Percentiles rank a stretch among this genome's conserved stretches.
Conservation (phyloP, 2,329 filamentous ascomycete genomes). For the Colletotrichum sp. region DNA sequence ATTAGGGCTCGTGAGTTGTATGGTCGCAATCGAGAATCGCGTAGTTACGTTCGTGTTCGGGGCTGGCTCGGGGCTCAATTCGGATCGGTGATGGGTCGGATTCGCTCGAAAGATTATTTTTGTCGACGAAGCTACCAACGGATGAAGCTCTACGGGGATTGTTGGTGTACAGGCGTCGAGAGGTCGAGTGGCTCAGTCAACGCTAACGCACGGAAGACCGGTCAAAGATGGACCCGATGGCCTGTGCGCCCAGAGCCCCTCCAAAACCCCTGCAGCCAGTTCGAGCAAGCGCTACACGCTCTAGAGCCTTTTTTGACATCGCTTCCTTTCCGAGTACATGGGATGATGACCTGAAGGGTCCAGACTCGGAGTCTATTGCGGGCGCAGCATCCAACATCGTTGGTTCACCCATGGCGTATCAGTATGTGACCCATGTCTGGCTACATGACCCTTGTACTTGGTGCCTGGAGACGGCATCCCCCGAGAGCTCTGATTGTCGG, state of each 20-base stretch:
- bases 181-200: slow-evolving; percentile 8
- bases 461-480: background rate
- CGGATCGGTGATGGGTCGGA: slow-evolving; percentile 18
- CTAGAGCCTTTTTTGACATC: slow-evolving; percentile 19
- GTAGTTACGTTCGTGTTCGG: slow-evolving; percentile 20
- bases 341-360: slow-evolving; percentile 11
- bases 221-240: slow-evolving; percentile 25
- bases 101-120: slow-evolving; percentile 10
- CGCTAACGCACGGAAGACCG: slow-evolving; percentile 20
- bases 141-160: slow-evolving; percentile 18
- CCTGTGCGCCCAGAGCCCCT: slow-evolving; percentile 12
- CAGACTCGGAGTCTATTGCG: background rate
- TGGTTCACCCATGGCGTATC: background rate
- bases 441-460: background rate
- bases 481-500: background rate
- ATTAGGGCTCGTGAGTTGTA: slow-evolving; percentile 30
- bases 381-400: background rate
- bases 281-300: background rate
- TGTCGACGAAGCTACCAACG: slow-evolving; percentile 9
- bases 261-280: slow-evolving; percentile 15
- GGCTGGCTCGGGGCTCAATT: slow-evolving; percentile 8
- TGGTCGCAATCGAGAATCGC: slow-evolving; percentile 6
- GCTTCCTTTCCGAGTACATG: slow-evolving; percentile 4
- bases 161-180: slow-evolving; percentile 14
- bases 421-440: background rate